phyloP scores from a whole-genome alignment of 2,329 filamentous ascomycete species.

The Rhexocercosporidium sp. region DNA sequence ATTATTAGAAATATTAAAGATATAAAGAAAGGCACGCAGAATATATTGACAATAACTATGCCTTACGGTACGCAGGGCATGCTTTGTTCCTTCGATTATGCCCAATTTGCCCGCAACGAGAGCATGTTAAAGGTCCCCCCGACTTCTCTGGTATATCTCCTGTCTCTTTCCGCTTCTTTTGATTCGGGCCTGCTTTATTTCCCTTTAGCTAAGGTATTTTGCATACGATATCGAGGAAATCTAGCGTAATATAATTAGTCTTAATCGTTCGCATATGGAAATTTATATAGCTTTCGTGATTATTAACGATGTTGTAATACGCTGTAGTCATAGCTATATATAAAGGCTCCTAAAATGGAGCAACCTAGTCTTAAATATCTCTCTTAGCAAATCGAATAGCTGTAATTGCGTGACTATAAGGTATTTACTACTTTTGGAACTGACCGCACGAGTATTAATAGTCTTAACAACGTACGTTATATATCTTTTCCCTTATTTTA shows the following conservation, averaged over 20 bases:
- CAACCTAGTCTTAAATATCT: neutral
- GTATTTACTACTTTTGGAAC: neutral
- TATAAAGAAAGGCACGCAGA: neutral
- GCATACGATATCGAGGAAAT: neutral
- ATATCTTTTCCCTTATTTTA: neutral
- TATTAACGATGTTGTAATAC: neutral
- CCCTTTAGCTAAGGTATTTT: neutral
- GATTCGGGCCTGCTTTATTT: neutral
- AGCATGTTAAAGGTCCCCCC: neutral
- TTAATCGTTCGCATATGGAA: neutral
- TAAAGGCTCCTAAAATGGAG: neutral
- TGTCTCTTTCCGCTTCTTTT: neutral
- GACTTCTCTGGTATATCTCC: neutral
- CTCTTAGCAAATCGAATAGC: neutral
- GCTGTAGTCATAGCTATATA: neutral
- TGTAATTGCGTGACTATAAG: no score
- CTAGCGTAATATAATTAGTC: neutral
- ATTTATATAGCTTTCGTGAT: neutral
- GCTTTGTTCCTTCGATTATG: neutral
- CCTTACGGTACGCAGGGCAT: neutral
- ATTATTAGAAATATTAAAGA: neutral
- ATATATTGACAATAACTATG: neutral
- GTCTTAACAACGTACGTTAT: neutral
- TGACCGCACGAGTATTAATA: neutral
- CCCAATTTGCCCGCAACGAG: neutral